Conservation (phyloP, 1,139 yeast species). For the Barnettozyma hawaiiensis region DNA sequence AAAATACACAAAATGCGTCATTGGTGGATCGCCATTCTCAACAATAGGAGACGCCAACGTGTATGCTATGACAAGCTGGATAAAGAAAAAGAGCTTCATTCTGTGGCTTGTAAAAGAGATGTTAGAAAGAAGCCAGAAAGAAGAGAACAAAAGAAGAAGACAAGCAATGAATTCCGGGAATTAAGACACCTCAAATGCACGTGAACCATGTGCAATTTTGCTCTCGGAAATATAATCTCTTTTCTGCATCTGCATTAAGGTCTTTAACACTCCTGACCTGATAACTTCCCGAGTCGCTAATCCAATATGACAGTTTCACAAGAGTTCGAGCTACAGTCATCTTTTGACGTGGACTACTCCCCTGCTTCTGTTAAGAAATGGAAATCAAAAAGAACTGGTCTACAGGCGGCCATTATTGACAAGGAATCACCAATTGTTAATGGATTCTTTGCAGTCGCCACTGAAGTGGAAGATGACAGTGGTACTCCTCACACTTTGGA, state of each 20-base stretch:
- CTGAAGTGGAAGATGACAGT: constrained; percentile 79
- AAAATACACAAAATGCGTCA: constrained; percentile 59
- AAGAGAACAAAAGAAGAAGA: background rate
- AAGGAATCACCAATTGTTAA: constrained; percentile 86
- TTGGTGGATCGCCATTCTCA: constrained; percentile 41
- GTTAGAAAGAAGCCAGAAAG: background rate
- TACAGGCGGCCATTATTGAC: constrained; percentile 69
- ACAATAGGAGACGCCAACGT: constrained; percentile 11
- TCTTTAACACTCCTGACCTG: no score
- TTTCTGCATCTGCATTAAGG: no score
- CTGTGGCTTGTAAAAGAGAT: background rate
- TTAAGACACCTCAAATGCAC: no score
- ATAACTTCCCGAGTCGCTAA: background rate
- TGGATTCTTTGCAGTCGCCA: constrained; percentile 93
- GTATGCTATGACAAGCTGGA: constrained; percentile 2
- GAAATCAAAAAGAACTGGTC: constrained; percentile 72
- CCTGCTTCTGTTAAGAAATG: constrained; percentile 64
- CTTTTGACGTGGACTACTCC: constrained; percentile 56
- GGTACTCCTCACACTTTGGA: constrained; percentile 97
- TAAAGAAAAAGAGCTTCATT: constrained; percentile 10
- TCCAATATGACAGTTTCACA: constrained; percentile 3
- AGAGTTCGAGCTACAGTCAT: constrained; percentile 37
- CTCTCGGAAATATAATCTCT: background rate
- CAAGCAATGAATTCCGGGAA: no score
- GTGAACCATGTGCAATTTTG: background rate